Percentiles rank a stretch among this genome's conserved stretches.
Conservation (phyloP, 2,329 filamentous ascomycete species). For the Colletotrichum shisoi region DNA sequence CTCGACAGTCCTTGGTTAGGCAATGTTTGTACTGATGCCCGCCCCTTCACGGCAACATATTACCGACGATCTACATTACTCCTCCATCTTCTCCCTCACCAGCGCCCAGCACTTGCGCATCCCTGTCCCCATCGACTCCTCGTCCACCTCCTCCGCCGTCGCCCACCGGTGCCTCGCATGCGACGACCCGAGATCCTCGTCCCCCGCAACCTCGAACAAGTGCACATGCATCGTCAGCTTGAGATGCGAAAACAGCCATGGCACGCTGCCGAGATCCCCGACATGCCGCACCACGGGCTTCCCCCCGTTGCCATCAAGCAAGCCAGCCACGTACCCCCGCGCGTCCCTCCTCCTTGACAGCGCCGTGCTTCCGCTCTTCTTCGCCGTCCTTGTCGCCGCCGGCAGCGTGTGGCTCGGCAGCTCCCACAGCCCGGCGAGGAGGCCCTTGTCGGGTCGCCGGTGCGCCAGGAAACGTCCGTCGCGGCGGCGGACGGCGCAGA, state of each 20-base stretch:
- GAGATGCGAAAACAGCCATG: constrained; percentile 66
- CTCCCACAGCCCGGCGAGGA: constrained; percentile 65
- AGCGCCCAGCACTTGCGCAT: constrained; percentile 66
- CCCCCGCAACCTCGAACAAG: constrained; percentile 52
- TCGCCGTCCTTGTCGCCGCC: constrained; percentile 33
- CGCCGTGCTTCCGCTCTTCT: constrained; percentile 40
- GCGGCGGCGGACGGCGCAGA: constrained; percentile 59
- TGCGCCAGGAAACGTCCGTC: constrained; percentile 59
- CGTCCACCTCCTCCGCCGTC: constrained; percentile 52
- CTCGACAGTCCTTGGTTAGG: neutral
- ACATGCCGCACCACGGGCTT: constrained; percentile 45
- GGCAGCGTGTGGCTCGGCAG: constrained; percentile 58
- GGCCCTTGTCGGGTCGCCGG: constrained; percentile 61
- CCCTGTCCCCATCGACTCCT: constrained; percentile 65
- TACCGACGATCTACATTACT: neutral
- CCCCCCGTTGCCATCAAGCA: constrained; percentile 41
- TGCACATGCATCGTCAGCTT: constrained; percentile 67
- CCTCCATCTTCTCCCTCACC: constrained; percentile 44
- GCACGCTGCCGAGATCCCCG: constrained; percentile 59
- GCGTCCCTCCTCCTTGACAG: constrained; percentile 51
- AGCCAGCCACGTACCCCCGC: constrained; percentile 45
- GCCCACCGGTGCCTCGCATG: constrained; percentile 49
- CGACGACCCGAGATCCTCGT: neutral
- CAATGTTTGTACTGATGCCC: neutral
- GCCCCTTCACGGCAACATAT: neutral